phyloP scores from a whole-genome alignment of 164 flowering plant genomes.

The Magnolia officinalis region DNA sequence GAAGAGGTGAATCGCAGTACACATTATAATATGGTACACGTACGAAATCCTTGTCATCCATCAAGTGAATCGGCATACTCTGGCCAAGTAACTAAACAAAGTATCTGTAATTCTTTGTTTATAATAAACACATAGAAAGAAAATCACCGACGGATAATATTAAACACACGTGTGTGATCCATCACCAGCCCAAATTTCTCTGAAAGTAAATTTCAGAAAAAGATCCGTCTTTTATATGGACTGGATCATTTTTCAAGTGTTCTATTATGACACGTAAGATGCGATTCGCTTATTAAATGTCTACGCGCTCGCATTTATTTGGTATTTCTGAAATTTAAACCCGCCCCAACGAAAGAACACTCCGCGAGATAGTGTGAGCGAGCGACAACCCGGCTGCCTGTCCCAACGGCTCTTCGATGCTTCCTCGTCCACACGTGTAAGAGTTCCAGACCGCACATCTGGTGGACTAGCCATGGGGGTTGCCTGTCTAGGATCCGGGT shows the following conservation, averaged over 20 bases:
- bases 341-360: neutral
- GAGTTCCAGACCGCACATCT: neutral
- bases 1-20: neutral
- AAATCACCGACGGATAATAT: too few relatives aligned
- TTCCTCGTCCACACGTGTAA: neutral
- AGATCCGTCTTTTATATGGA: neutral
- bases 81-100: neutral
- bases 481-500: too few relatives aligned
- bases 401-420: neutral
- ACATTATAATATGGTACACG: neutral
- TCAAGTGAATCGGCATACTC: neutral
- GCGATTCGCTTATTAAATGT: too few relatives aligned
- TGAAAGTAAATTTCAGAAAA: neutral
- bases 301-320: neutral
- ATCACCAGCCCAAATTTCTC: neutral
- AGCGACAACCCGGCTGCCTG: neutral
- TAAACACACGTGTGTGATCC: too few relatives aligned
- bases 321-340: neutral
- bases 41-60: neutral
- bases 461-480: neutral
- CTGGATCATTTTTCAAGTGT: neutral
- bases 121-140: too few relatives aligned
- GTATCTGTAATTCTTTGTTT: too few relatives aligned
- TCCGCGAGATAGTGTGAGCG: neutral
- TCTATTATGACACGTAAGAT: neutral